Percentiles rank a stretch among this genome's conserved stretches.
Evolutionary conservation across 805 yeast species (phyloP).

Genomic region (Candida sphagnicola): DNA sequence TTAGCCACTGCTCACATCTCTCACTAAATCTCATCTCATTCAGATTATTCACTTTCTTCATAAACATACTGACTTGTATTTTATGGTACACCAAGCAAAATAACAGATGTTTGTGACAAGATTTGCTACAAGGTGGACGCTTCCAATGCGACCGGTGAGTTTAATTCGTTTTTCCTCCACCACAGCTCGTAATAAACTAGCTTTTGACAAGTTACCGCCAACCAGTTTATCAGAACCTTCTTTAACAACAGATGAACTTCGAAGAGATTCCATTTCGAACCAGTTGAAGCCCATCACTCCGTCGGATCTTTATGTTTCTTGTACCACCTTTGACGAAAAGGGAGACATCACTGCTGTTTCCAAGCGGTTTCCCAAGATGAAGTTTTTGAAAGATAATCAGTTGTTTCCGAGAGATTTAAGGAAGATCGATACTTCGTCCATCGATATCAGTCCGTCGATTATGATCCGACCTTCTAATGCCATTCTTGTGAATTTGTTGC

Average conservation of each 20-base stretch:
- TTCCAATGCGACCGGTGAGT: neutral
- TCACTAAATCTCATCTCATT: too few species aligned
- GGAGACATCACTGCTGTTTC: conserved; percentile 73
- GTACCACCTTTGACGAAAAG: conserved; percentile 70
- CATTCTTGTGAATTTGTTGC: conserved; percentile 76
- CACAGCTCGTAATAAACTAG: neutral
- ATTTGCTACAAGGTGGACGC: neutral
- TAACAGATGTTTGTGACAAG: neutral
- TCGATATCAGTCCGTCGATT: conserved; percentile 86
- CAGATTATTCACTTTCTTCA: too few species aligned
- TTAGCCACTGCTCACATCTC: too few species aligned
- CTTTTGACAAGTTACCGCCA: conserved; percentile 1
- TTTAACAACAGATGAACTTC: neutral
- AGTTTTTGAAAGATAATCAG: conserved; percentile 64
- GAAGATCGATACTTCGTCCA: conserved; percentile 69
- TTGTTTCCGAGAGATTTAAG: conserved; percentile 84
- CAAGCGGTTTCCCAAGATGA: conserved; percentile 67
- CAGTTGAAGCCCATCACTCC: conserved; percentile 39
- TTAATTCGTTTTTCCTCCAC: conserved; percentile 1
- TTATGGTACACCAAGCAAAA: neutral
- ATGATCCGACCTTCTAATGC: conserved; percentile 72
- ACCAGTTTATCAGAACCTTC: neutral
- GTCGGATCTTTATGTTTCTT: conserved; percentile 55
- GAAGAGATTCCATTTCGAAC: conserved; percentile 1
- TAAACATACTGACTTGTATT: neutral